Conservation (phyloP, 2,329 filamentous ascomycete species). For the Reticulascus tulasneorum region DNA sequence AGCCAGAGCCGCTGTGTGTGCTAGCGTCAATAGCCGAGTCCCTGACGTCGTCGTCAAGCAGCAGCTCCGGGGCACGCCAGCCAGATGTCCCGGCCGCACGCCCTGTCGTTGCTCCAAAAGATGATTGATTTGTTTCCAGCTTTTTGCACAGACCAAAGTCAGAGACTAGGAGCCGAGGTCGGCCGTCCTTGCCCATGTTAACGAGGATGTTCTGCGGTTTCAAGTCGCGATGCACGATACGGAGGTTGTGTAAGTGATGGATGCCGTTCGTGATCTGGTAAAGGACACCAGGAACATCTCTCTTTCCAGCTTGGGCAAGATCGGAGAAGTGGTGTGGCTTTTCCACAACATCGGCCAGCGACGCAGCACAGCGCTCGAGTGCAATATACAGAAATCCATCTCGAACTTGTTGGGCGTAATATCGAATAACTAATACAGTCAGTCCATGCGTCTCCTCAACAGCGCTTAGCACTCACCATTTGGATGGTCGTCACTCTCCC, state of each 20-base stretch:
- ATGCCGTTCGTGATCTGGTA: slow-evolving; percentile 89
- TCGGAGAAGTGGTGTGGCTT: slow-evolving; percentile 63
- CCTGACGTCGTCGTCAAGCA: slow-evolving; percentile 71
- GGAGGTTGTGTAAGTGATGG: slow-evolving; percentile 80
- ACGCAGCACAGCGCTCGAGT: slow-evolving; percentile 88
- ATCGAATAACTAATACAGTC: slow-evolving; percentile 69
- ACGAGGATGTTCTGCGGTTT: slow-evolving; percentile 98
- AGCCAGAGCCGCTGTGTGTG: slow-evolving; percentile 58
- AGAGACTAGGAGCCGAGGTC: slow-evolving; percentile 85
- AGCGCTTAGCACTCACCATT: slow-evolving; percentile 54
- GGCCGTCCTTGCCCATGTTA: slow-evolving; percentile 63
- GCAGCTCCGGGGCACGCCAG: slow-evolving; percentile 92
- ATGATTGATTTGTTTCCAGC: slow-evolving; percentile 88
- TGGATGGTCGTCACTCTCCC: slow-evolving; percentile 91
- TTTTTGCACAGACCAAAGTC: slow-evolving; percentile 99
- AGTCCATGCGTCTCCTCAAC: not conserved
- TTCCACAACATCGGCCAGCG: slow-evolving; percentile 85
- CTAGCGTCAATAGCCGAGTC: slow-evolving; percentile 46
- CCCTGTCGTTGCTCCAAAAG: slow-evolving; percentile 89
- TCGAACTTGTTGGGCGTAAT: slow-evolving; percentile 87
- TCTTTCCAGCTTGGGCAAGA: slow-evolving; percentile 68
- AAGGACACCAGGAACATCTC: slow-evolving; percentile 74
- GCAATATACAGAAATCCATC: slow-evolving; percentile 94
- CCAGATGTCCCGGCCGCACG: slow-evolving; percentile 91
- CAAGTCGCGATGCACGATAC: slow-evolving; percentile 94